Evolutionary conservation across 495 filamentous ascomycete species (phyloP).

Genomic region (Penicillium canescens): DNA sequence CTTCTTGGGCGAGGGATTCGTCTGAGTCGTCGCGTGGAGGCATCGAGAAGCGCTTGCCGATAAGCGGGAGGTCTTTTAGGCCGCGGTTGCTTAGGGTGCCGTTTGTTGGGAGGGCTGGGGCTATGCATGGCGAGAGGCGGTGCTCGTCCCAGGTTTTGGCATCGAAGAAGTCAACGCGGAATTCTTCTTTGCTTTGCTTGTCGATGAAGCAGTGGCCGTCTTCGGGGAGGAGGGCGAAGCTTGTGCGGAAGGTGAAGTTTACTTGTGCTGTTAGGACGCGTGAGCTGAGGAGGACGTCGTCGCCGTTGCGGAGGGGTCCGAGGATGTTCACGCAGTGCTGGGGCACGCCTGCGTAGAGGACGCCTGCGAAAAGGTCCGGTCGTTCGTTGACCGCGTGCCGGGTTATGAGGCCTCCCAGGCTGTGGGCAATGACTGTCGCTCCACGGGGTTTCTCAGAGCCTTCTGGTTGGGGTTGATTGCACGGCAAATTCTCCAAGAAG

Average conservation of each 20-base stretch:
- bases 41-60: conserved; percentile 42
- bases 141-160: conserved; percentile 77
- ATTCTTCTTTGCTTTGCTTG: conserved; percentile 76
- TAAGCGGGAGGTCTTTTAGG: conserved; percentile 46
- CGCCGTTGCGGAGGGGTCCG: conserved; percentile 85
- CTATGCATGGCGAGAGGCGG: conserved; percentile 75
- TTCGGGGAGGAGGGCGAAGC: conserved; percentile 82
- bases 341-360: conserved; percentile 83
- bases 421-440: conserved; percentile 83
- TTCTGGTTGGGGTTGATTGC: conserved; percentile 48
- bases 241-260: conserved; percentile 89
- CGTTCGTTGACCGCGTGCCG: conserved; percentile 86
- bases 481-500: conserved; percentile 74
- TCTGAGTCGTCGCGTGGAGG: conserved; percentile 24
- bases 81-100: conserved; percentile 14
- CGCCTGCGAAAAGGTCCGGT: conserved; percentile 84
- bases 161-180: conserved; percentile 84
- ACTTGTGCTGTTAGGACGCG: conserved; percentile 92
- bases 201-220: conserved; percentile 89
- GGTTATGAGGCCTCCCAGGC: conserved; percentile 85
- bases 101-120: conserved; percentile 52
- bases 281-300: conserved; percentile 86
- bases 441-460: conserved; percentile 44
- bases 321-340: conserved; percentile 88
- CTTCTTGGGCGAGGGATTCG: conserved; percentile 15